Conservation (phyloP, 2,329 filamentous ascomycete genomes). For the Macrophomina tecta region DNA sequence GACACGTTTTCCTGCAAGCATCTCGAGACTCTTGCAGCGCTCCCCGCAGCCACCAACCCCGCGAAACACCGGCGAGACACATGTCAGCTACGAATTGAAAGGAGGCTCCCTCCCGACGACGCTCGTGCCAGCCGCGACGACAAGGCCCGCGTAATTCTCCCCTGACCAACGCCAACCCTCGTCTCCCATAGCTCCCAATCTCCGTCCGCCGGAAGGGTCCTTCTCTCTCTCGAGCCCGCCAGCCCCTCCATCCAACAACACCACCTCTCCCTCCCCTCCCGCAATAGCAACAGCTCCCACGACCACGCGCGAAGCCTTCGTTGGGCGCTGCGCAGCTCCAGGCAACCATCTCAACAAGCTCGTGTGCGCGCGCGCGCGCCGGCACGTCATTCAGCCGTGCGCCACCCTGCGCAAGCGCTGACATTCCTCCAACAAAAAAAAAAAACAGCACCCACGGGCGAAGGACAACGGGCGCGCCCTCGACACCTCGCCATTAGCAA, state of each 20-base stretch:
- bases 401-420: not conserved
- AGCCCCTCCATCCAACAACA: slow-evolving; percentile 10
- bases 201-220: slow-evolving; percentile 11
- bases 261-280: not conserved
- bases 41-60: slow-evolving; percentile 2
- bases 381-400: not conserved
- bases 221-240: not conserved
- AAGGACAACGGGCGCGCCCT: not conserved
- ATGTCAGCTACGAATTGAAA: slow-evolving; percentile 19
- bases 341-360: not conserved
- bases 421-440: too few species aligned
- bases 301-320: not conserved
- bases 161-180: slow-evolving; percentile 15
- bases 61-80: slow-evolving; percentile 13
- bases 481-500: not conserved
- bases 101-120: slow-evolving; percentile 3
- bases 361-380: not conserved
- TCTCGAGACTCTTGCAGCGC: not conserved
- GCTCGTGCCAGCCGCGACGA: slow-evolving; percentile 25
- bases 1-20: slow-evolving; percentile 25
- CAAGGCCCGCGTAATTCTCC: slow-evolving; percentile 27
- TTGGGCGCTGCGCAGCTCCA: not conserved
- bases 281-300: not conserved
- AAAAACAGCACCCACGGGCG: not conserved
- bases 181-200: slow-evolving; percentile 20